Conservation (phyloP, 2,329 filamentous ascomycete species). For the Aspergillus ochraceus region DNA sequence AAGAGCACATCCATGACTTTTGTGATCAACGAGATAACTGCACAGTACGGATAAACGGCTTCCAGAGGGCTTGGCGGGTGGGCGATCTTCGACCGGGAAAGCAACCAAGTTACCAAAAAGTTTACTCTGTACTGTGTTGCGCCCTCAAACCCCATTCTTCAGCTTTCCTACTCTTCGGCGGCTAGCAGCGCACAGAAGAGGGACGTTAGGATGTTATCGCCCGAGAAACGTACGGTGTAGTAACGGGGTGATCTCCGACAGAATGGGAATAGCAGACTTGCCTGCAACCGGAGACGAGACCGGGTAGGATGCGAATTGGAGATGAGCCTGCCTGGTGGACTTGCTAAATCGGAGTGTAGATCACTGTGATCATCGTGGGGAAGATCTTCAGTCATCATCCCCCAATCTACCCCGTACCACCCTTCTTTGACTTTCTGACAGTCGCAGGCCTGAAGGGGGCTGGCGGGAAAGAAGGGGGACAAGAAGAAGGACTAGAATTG, state of each 20-base stretch:
- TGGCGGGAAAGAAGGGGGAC: neutral
- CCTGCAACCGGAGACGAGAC: neutral
- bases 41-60: slow-evolving; percentile 14
- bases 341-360: slow-evolving; percentile 10
- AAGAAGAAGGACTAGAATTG: neutral
- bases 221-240: neutral
- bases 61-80: slow-evolving; percentile 4
- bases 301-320: neutral
- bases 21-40: neutral
- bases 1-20: neutral
- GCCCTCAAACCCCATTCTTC: neutral
- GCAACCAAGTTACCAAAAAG: neutral
- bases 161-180: neutral
- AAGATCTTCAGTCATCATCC: slow-evolving; percentile 16
- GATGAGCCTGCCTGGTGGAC: neutral
- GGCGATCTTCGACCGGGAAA: slow-evolving; percentile 1
- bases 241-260: neutral
- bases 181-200: neutral
- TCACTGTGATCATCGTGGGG: slow-evolving; percentile 19
- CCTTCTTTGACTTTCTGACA: neutral
- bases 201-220: neutral
- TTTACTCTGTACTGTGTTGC: neutral
- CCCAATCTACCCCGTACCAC: neutral
- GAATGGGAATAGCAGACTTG: neutral
- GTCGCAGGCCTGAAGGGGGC: neutral